A percentile compares a stretch with the other conserved stretches of the same genome.
Conservation (phyloP, 1,139 yeast genomes). For the Zygosaccharomyces pseudobailii region DNA sequence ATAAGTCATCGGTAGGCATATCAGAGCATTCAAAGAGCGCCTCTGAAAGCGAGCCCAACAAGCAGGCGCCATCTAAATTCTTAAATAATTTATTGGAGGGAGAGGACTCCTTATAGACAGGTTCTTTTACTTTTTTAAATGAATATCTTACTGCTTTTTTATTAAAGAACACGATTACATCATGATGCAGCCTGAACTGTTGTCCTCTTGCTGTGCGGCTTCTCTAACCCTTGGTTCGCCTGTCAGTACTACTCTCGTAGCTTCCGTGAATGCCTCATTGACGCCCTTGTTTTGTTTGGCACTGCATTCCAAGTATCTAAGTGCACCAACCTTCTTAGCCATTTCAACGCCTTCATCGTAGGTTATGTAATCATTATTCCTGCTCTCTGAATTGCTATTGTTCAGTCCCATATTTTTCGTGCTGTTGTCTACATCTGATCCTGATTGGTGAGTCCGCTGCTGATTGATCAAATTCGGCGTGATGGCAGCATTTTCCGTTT, state of each 20-base stretch:
- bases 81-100: constrained; percentile 16
- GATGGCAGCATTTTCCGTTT: constrained; percentile 36
- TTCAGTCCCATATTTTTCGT: constrained; percentile 16
- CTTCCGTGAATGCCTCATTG: constrained; percentile 94
- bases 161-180: constrained; percentile 28
- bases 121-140: not conserved
- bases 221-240: constrained; percentile 80
- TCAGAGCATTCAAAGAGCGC: constrained; percentile 1
- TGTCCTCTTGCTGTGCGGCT: constrained; percentile 46
- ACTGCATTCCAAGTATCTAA: constrained; percentile 85
- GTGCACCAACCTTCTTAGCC: constrained; percentile 81
- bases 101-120: constrained; percentile 2
- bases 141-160: constrained; percentile 1
- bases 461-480: constrained; percentile 30
- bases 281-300: constrained; percentile 94
- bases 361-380: constrained; percentile 51
- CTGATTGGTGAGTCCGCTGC: constrained; percentile 16
- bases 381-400: constrained; percentile 31
- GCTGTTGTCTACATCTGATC: constrained; percentile 13
- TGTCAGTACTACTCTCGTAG: constrained; percentile 90
- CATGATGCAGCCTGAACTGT: constrained; percentile 35
- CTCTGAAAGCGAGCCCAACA: constrained; percentile 5
- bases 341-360: constrained; percentile 81
- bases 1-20: constrained; percentile 21
- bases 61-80: constrained; percentile 17